Percentiles rank a stretch among this genome's conserved stretches.
Evolutionary conservation across 2,329 filamentous ascomycete genomes (phyloP).

Genomic region (Myriosclerotinia curreyana): DNA sequence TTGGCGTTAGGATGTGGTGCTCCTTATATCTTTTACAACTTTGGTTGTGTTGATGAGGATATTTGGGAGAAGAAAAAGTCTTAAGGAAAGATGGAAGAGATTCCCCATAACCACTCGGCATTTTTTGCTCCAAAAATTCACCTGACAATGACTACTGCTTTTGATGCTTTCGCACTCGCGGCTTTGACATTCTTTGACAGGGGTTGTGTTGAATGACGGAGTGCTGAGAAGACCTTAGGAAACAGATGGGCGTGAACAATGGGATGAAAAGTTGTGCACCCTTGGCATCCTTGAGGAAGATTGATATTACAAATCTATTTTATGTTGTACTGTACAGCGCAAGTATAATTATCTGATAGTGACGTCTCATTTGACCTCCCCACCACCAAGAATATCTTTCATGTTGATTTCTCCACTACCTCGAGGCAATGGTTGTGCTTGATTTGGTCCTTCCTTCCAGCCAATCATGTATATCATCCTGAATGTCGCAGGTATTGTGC

Average conservation of each 20-base stretch:
- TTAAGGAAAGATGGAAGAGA: background rate
- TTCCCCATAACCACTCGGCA: conserved; percentile 56
- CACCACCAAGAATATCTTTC: conserved; percentile 67
- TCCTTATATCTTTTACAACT: conserved; percentile 4
- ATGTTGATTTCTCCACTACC: conserved; percentile 86
- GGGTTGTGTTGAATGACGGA: background rate
- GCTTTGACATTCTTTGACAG: conserved; percentile 46
- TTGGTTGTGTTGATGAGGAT: background rate
- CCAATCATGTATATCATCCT: conserved; percentile 98
- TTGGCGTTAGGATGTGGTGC: background rate
- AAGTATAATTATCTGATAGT: background rate
- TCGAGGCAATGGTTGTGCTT: conserved; percentile 74
- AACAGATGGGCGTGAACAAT: background rate
- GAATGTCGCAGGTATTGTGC: conserved; percentile 82
- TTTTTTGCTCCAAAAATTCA: conserved; percentile 57
- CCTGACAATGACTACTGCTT: conserved; percentile 53
- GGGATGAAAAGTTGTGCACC: background rate
- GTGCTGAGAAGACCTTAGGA: background rate
- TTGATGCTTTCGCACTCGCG: conserved; percentile 50
- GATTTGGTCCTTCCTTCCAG: conserved; percentile 81
- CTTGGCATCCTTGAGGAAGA: background rate
- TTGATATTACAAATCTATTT: background rate
- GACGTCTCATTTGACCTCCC: conserved; percentile 33
- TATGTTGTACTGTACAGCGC: background rate
- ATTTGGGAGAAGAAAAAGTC: background rate